phyloP scores from a whole-genome alignment of 805 yeast genomes.

The Candida dendrica region DNA sequence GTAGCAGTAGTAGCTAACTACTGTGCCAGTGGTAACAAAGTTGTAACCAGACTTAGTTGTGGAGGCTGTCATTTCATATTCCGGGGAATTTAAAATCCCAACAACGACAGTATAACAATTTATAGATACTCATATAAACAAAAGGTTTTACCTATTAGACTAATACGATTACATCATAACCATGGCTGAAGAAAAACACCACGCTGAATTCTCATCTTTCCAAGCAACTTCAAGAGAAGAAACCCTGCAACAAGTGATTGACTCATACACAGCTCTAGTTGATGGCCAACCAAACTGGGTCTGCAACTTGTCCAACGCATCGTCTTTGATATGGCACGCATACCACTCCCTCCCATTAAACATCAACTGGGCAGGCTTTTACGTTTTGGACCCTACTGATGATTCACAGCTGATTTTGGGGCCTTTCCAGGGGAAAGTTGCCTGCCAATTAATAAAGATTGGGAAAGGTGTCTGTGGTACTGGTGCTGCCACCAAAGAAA shows the following conservation, averaged over 20 bases:
- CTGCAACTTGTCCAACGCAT: constrained; percentile 77
- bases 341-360: constrained; percentile 50
- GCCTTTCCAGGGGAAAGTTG: constrained; percentile 96
- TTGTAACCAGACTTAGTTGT: too few species aligned
- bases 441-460: constrained; percentile 74
- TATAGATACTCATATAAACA: too few species aligned
- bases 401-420: constrained; percentile 58
- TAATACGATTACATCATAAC: too few species aligned
- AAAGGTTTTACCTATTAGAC: too few species aligned
- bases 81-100: too few species aligned
- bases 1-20: too few species aligned
- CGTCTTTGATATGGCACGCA: constrained; percentile 85
- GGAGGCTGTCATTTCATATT: too few species aligned
- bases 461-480: constrained; percentile 92
- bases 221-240: constrained; percentile 35
- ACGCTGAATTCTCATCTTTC: constrained; percentile 71
- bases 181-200: constrained; percentile 31
- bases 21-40: too few species aligned
- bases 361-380: constrained; percentile 95
- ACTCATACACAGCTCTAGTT: constrained; percentile 59
- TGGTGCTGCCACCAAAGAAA: constrained; percentile 51
- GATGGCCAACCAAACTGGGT: constrained; percentile 75
- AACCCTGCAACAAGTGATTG: constrained; percentile 47
- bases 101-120: too few species aligned
- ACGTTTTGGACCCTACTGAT: constrained; percentile 36